phyloP scores from a whole-genome alignment of 805 yeast genomes.

The Wickerhamiella siamensis region DNA sequence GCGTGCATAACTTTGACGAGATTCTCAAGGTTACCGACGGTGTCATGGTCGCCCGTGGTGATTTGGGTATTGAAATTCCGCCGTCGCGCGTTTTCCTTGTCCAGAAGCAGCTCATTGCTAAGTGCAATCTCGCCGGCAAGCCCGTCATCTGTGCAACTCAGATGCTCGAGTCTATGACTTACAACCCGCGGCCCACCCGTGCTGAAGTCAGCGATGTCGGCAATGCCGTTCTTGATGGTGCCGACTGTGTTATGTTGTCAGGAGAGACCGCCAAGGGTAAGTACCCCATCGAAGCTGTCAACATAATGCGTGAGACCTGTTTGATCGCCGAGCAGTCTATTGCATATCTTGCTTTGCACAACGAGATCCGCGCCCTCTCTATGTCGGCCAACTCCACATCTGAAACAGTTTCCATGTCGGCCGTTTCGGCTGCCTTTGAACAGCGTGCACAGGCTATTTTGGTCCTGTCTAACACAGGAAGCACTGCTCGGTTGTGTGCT shows the following conservation, averaged over 20 bases:
- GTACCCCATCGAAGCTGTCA: conserved; percentile 94
- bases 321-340: conserved; percentile 93
- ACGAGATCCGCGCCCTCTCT: conserved; percentile 77
- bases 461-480: conserved; percentile 89
- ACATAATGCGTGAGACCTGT: conserved; percentile 97
- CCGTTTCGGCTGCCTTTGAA: conserved; percentile 92
- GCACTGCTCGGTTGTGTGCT: conserved; percentile 88
- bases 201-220: conserved; percentile 99
- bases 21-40: conserved; percentile 92
- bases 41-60: conserved; percentile 99
- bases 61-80: conserved; percentile 97
- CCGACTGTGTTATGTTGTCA: conserved; percentile 98
- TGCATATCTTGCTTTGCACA: conserved; percentile 67
- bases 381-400: conserved; percentile 80
- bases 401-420: conserved; percentile 95
- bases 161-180: conserved; percentile 99
- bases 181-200: conserved; percentile 99
- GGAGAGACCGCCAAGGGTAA: conserved; percentile 99
- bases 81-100: conserved; percentile 98
- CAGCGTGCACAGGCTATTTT: conserved; percentile 94
- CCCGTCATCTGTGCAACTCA: conserved; percentile 99
- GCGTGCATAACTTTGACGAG: conserved; percentile 98
- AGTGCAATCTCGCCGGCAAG: conserved; percentile 98
- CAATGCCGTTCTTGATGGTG: conserved; percentile 97
- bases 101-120: conserved; percentile 97